A percentile compares a stretch with the other conserved stretches of the same genome.
Evolutionary conservation across 2,329 filamentous ascomycete species (phyloP).

Genomic region (Paecilomyces dactylethromorphus): DNA sequence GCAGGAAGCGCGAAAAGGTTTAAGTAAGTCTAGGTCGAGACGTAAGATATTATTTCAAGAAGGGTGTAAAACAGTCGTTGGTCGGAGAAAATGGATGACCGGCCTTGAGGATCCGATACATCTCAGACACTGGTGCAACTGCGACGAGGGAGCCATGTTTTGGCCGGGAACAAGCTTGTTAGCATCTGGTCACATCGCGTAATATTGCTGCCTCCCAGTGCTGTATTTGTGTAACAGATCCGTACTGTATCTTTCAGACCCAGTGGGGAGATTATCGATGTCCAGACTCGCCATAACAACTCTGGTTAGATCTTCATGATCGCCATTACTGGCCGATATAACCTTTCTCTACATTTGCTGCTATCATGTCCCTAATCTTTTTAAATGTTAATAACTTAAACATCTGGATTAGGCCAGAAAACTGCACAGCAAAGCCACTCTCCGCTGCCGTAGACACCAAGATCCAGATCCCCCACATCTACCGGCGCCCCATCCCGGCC

Average conservation of each 20-base stretch:
- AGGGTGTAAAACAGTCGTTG: neutral
- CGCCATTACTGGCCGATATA: neutral
- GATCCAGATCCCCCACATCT: conserved; percentile 1
- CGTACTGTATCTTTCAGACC: neutral
- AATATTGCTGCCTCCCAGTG: neutral
- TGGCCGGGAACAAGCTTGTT: neutral
- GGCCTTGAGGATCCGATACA: neutral
- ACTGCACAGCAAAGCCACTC: neutral
- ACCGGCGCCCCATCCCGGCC: neutral
- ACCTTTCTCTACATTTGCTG: neutral
- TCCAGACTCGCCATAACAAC: neutral
- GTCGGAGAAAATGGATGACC: neutral
- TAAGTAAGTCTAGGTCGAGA: neutral
- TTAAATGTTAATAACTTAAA: neutral
- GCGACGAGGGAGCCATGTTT: neutral
- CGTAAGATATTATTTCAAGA: neutral
- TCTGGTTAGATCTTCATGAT: neutral
- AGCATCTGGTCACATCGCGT: neutral
- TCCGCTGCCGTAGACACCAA: neutral
- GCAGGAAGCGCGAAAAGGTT: neutral
- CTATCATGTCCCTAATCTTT: neutral
- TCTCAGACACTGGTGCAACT: neutral
- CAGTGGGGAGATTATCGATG: neutral
- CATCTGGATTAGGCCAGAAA: neutral
- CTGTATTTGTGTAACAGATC: neutral